Base-by-base conservation (phyloP, 2,329 filamentous ascomycete species). In the Penicillium sp. region DNA sequence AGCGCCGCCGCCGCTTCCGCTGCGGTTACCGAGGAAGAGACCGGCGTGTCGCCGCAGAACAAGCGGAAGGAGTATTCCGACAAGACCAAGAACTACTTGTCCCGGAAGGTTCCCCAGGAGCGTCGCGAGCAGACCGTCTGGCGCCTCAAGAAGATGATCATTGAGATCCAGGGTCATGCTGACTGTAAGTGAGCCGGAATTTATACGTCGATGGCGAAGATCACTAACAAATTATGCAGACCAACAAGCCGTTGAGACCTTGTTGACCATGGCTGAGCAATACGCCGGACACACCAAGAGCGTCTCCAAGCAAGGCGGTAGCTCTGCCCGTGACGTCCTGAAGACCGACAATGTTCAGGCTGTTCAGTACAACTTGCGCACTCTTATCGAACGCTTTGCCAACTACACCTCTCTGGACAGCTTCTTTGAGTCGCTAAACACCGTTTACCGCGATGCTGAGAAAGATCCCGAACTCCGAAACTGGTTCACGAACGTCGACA, bases 111-210 rank as follows among this genome's bases (percentile, higher is more conserved):
- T 76, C 92, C 94, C 1, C 80, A 93, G 76, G 92, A 97, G 75
- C 91, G 94, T 59, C 91, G 92, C 59, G 92, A 97, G 8, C 92
- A 96, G 80, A 88, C 87, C 55, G 87, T 97, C 68, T 96, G 87
- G 84, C 90, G 94, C 38, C 78, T 99, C 65, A 99, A 93, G 86
- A 97, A 97, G 85, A 96, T 97, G 89, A 80, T 99, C 39, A 87
- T 97, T 45, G 94, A 99, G 77, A 92, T 96, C 68, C 94, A 99
- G 78, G 90, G 93, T 55, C 94, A 97, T 71, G 85, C 90, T 57
- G 93, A 99, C 69, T 99, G 84, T 86, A 76, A 73, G 82, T 77
- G 11, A 16, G 13, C 3, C 8, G 27, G 16, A 19, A 33, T 25
- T 4, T n/a, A 8, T 8, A 21, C 7, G 13, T 16, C 11, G 23